Evolutionary conservation across 2,329 filamentous ascomycete species (phyloP).

Genomic region (Aspergillus sp.): DNA sequence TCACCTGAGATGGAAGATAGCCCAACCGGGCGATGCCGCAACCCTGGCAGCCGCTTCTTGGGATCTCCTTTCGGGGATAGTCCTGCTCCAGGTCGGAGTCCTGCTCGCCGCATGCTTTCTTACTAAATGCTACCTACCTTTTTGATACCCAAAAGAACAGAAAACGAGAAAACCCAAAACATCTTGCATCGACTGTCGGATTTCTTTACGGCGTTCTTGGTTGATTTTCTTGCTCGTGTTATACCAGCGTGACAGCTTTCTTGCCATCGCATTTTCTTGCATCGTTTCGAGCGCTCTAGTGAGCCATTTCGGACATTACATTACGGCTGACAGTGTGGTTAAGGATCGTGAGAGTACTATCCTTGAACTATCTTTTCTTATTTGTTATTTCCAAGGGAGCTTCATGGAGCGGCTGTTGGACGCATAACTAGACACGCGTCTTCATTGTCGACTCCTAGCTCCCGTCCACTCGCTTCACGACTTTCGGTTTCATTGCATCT

Average conservation of each 20-base stretch:
- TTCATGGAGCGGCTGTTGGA: neutral
- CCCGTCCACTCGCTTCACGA: slow-evolving; percentile 14
- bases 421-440: neutral
- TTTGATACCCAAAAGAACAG: slow-evolving; percentile 5
- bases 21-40: slow-evolving; percentile 47
- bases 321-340: slow-evolving; percentile 1
- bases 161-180: neutral
- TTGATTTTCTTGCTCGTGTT: slow-evolving; percentile 12
- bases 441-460: slow-evolving; percentile 2
- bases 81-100: slow-evolving; percentile 26
- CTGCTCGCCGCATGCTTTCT: slow-evolving; percentile 41
- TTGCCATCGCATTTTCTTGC: slow-evolving; percentile 7
- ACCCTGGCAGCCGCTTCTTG: slow-evolving; percentile 23
- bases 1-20: slow-evolving; percentile 55
- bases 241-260: slow-evolving; percentile 7
- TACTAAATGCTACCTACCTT: slow-evolving; percentile 24
- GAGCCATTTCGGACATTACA: neutral
- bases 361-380: neutral
- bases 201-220: slow-evolving; percentile 18
- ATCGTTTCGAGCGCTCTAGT: slow-evolving; percentile 12
- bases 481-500: slow-evolving; percentile 6
- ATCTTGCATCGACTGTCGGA: neutral
- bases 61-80: slow-evolving; percentile 32
- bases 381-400: neutral
- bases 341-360: neutral